A percentile compares a stretch with the other conserved stretches of the same genome.
phyloP scores from a whole-genome alignment of 2,329 filamentous ascomycete species.

The Hirsutella thompsonii region DNA sequence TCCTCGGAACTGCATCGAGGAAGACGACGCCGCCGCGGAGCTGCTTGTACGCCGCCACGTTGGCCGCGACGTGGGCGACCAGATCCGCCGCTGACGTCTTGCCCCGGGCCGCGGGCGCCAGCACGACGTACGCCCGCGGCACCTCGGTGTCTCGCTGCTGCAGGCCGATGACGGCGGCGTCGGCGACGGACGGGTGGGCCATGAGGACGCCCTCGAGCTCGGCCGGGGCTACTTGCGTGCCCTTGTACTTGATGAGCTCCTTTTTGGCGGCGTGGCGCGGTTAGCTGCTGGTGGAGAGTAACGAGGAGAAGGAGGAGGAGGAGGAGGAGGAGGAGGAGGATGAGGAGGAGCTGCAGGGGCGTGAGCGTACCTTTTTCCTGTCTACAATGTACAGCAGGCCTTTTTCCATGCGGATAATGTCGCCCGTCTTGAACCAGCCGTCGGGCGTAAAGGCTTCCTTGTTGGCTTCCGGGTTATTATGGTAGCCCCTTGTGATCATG shows the following conservation, averaged over 20 bases:
- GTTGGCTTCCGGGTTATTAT: conserved; percentile 55
- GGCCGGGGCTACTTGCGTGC: conserved; percentile 53
- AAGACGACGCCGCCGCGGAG: conserved; percentile 57
- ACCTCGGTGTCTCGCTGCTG: conserved; percentile 30
- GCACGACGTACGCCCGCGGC: conserved; percentile 29
- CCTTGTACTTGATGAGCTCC: conserved; percentile 45
- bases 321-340: too few relatives aligned
- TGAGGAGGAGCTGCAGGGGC: background rate
- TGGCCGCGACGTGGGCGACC: conserved; percentile 11
- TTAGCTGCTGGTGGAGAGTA: too few relatives aligned
- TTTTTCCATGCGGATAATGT: conserved; percentile 59
- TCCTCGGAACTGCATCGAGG: conserved; percentile 54
- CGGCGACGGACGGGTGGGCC: conserved; percentile 28
- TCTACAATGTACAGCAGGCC: conserved; percentile 70
- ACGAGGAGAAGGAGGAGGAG: too few relatives aligned
- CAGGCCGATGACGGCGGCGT: conserved; percentile 50
- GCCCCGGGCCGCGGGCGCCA: conserved; percentile 9
- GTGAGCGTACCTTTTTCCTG: conserved; percentile 45
- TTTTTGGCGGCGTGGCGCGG: conserved; percentile 16
- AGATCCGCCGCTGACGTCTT: conserved; percentile 14
- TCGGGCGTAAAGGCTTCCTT: conserved; percentile 37
- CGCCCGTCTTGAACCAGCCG: conserved; percentile 67
- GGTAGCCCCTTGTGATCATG: conserved; percentile 59
- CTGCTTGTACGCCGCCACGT: conserved; percentile 44
- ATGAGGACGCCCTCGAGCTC: conserved; percentile 41